These are phyloP conservation scores for Hamamelis virginiana DNA, from an alignment of 164 flowering plant species.

Conservation along the genomic window DNA sequence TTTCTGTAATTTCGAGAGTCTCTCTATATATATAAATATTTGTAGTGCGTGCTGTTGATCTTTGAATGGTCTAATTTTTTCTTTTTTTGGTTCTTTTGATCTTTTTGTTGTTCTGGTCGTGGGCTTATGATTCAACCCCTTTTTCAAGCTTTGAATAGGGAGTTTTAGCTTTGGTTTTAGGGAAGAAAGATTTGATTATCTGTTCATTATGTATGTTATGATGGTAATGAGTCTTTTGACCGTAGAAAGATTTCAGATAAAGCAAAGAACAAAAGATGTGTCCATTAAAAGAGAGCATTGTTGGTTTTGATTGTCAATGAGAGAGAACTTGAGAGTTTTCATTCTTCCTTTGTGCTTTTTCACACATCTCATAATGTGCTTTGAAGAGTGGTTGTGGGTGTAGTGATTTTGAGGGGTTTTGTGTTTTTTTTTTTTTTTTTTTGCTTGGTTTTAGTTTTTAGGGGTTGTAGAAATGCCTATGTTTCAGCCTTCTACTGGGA, in stretches of 20 bases:
- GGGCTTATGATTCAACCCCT: slow-evolving; percentile 11
- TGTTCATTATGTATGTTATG: slow-evolving; percentile 18
- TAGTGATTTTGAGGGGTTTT: background rate
- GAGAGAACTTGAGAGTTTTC: slow-evolving; percentile 4
- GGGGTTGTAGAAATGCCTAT: slow-evolving; percentile 24
- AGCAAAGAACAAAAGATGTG: slow-evolving; percentile 5
- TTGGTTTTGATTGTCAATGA: slow-evolving; percentile 22
- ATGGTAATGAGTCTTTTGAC: slow-evolving; percentile 33
- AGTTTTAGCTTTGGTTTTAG: slow-evolving; percentile 15
- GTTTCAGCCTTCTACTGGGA: slow-evolving; percentile 21
- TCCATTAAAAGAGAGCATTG: slow-evolving; percentile 8
- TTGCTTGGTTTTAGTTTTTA: background rate
- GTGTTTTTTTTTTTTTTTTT: background rate
- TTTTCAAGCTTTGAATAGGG: slow-evolving; percentile 22
- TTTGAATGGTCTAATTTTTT: slow-evolving; percentile 10
- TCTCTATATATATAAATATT: background rate
- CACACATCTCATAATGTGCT: slow-evolving; percentile 18
- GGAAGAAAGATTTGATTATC: slow-evolving; percentile 18
- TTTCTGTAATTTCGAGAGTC: background rate
- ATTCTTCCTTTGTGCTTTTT: slow-evolving; percentile 1
- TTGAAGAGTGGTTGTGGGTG: slow-evolving; percentile 10
- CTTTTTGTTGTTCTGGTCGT: background rate
- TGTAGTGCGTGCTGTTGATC: slow-evolving; percentile 7
- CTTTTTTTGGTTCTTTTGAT: slow-evolving; percentile 4
- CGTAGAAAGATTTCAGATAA: slow-evolving; percentile 20